Base-by-base conservation (phyloP, 108 stramenopile species). In the Fragilariopsis cylindrus region DNA sequence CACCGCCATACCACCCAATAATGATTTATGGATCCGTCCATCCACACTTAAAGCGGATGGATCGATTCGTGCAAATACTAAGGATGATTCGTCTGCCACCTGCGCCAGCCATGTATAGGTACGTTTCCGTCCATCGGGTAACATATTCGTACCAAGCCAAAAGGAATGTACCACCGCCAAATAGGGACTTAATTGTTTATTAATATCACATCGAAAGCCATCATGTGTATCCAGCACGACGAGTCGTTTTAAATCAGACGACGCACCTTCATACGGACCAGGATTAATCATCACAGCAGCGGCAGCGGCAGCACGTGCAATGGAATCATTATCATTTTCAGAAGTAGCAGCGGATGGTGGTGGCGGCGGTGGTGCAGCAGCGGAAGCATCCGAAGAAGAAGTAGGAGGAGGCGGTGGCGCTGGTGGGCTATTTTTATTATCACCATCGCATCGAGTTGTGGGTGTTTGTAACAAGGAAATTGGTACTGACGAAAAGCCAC, bases 151-250 rank as follows among this genome's bases (percentile, higher is more conserved):
- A 5, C 94, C 94, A 45, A 96, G 70, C 71, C 85, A 85, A 62
- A 92, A 96, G 70, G 78, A 80, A 70, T 96, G 94, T 9, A 92
- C 81, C 39, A 87, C 88, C 15, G 87, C 82, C 81, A 96, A 88
- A 79, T 85, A 93, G 39, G 94, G 94, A 19, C 81, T 85, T 46
- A 93, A 60, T 71, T 96, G 94, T 69, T 96, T 96, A 76, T 83
- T 88, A 60, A 96, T 88, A 72, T 96, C 91, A 40, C 86, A 83
- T 21, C 90, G 89, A 65, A 89, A 85, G 7, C 91, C 94, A 70
- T 92, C 91, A 62, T 81, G 87, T 4, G 90, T 92, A 78, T 95
- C 91, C 30, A 94, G 79, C 50, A 79, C 70, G 54, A 85, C 81
- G 0, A 94, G 75, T 1, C 91, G 89, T 72, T 89, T 89, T 41